Evolutionary conservation across 805 yeast genomes (phyloP), one percentile per base, ranked within the genome.

Genomic region (Starmerella roubikii): DNA sequence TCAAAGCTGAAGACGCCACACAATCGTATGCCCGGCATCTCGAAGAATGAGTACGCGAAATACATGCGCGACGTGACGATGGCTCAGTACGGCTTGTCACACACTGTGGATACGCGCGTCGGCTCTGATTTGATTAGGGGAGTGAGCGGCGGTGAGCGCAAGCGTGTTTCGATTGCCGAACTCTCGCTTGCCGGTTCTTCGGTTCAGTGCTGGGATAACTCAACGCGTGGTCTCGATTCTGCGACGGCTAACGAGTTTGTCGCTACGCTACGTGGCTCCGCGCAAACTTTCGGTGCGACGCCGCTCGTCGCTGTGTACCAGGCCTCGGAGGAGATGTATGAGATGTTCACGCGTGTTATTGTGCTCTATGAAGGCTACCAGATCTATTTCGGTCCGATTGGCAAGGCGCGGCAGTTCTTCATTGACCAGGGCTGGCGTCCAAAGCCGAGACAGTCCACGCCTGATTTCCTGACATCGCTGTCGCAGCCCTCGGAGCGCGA

Each of bases 111-210:
- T 54, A 72, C 79, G 15, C 69, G 68, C 46, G 79, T 74, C 26
- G 80, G 80, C 43, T 67, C 67, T 52, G 78, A 73, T 44, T 63
- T 68, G 30, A 67, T 77, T 23, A 68, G 82, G 55, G 81, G 84
- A 62, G 81, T 78, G 30, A 76, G 88, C 37, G 88, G 93, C 53
- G 91, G 93, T 66, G 91, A 81, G 61, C 65, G 93, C 48, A 79
- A 80, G 59, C 72, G 93, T 63, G 88, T 81, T 3, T 77, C 88
- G 10, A 75, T 81, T 51, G 83, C 85, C 10, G 93, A 81, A 59
- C 80, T 80, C 1, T 61, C 78, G 33, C 69, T 78, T 34, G 66
- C 76, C 35, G 72, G 76, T 22, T 78, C 83, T 23, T 62, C 71
- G 35, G 64, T 78, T 36, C 76, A 70, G 46, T 73, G 80, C 58